Percentiles rank a stretch among this genome's conserved stretches.
Conservation (phyloP, 148 eudicot species). For the Linanthus parryae region DNA sequence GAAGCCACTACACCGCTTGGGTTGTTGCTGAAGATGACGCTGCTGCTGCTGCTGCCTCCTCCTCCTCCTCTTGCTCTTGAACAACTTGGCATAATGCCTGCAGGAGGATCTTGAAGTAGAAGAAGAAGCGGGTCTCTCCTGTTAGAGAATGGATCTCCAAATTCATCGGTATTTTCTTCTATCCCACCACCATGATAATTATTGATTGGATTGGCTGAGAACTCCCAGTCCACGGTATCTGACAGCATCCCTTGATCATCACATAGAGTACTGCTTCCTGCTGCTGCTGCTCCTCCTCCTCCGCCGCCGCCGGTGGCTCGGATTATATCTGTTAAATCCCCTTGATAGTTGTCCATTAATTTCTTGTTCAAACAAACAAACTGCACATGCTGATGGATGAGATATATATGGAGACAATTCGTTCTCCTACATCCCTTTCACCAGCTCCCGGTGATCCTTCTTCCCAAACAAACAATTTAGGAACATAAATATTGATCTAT, state of each 20-base stretch:
- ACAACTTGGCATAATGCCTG: too few relatives aligned
- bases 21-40: conserved; percentile 6
- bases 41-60: conserved; percentile 8
- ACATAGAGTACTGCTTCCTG: too few relatives aligned
- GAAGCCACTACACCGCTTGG: neutral
- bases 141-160: conserved; percentile 49
- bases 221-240: conserved; percentile 23
- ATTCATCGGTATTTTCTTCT: conserved; percentile 19
- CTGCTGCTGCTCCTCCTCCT: too few relatives aligned
- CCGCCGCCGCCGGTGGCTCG: conserved; percentile 27
- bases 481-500: neutral
- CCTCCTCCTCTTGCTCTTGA: too few relatives aligned
- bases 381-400: conserved; percentile 12
- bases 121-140: conserved; percentile 40
- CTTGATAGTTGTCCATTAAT: conserved; percentile 51
- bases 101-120: conserved; percentile 5
- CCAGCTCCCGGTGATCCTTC: too few relatives aligned
- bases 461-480: neutral
- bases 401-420: neutral
- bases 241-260: too few relatives aligned
- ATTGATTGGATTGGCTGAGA: conserved; percentile 13
- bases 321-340: conserved; percentile 69
- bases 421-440: too few relatives aligned
- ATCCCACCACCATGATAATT: conserved; percentile 2
- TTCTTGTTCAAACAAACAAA: neutral